A percentile compares a stretch with the other conserved stretches of the same genome.
phyloP scores from a whole-genome alignment of 73 alveolate genomes.

The Stentor coeruleus region DNA sequence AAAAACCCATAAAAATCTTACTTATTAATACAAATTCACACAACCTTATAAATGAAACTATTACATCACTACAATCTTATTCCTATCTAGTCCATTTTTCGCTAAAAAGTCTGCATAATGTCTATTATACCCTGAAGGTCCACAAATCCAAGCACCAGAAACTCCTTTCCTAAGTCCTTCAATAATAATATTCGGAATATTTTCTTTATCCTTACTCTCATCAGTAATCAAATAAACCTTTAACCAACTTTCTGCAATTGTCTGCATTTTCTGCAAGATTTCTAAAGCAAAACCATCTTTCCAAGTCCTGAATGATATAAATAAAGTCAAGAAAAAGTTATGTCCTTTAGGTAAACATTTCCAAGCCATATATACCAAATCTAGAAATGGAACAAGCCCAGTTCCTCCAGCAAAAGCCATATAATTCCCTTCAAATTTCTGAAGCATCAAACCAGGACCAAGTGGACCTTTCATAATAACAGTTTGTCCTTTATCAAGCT shows the following conservation, averaged over 20 bases:
- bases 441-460: neutral
- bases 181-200: neutral
- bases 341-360: neutral
- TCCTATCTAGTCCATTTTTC: neutral
- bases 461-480: neutral
- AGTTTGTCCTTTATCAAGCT: neutral
- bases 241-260: neutral
- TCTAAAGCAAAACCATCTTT: constrained; percentile 2
- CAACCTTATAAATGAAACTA: neutral
- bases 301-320: neutral
- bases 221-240: neutral
- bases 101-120: neutral
- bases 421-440: neutral
- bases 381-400: neutral
- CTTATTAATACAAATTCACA: no score
- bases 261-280: neutral
- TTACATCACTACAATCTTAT: neutral
- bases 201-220: neutral
- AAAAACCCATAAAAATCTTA: no score
- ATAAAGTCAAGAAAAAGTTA: neutral
- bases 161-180: neutral
- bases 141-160: constrained; percentile 19
- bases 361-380: neutral
- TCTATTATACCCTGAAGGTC: constrained; percentile 18
- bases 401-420: neutral